phyloP scores from a whole-genome alignment of 1,284 basidiomycete species.

The Butyriboletus appendiculatus region DNA sequence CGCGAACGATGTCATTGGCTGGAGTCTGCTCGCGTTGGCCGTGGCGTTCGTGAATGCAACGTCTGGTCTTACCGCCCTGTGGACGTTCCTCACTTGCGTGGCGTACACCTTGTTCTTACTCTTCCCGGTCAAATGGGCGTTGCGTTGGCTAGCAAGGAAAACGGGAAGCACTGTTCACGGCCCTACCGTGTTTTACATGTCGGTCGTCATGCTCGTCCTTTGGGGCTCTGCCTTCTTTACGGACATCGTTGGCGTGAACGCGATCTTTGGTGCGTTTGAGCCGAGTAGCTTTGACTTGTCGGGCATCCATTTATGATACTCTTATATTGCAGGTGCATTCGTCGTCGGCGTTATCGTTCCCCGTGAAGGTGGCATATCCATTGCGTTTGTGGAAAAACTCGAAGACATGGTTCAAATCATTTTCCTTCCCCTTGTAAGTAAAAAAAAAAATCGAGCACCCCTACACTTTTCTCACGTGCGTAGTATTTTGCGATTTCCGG shows the following conservation, averaged over 20 bases:
- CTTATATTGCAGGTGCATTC: constrained; percentile 68
- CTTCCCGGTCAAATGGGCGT: constrained; percentile 63
- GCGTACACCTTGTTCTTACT: constrained; percentile 84
- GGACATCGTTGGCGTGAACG: constrained; percentile 91
- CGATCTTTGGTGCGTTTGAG: constrained; percentile 70
- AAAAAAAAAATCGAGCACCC: not conserved
- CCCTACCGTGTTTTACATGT: constrained; percentile 81
- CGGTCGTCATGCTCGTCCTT: constrained; percentile 73
- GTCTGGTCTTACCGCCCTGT: constrained; percentile 74
- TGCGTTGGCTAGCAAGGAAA: constrained; percentile 73
- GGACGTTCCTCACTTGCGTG: constrained; percentile 78
- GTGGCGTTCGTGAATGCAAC: constrained; percentile 89
- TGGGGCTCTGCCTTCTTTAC: constrained; percentile 92
- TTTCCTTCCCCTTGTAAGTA: constrained; percentile 81
- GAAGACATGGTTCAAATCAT: constrained; percentile 84
- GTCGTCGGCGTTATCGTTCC: constrained; percentile 91
- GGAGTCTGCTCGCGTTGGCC: constrained; percentile 78
- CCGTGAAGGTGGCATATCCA: constrained; percentile 83
- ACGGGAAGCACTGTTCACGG: constrained; percentile 82
- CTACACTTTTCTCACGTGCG: constrained; percentile 3
- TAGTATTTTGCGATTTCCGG: constrained; percentile 91
- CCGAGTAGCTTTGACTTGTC: not conserved
- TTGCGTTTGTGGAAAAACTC: constrained; percentile 76
- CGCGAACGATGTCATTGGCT: constrained; percentile 85
- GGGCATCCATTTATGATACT: constrained; percentile 37